phyloP scores from a whole-genome alignment of 306 rosid species.

The Rubus idaeus region DNA sequence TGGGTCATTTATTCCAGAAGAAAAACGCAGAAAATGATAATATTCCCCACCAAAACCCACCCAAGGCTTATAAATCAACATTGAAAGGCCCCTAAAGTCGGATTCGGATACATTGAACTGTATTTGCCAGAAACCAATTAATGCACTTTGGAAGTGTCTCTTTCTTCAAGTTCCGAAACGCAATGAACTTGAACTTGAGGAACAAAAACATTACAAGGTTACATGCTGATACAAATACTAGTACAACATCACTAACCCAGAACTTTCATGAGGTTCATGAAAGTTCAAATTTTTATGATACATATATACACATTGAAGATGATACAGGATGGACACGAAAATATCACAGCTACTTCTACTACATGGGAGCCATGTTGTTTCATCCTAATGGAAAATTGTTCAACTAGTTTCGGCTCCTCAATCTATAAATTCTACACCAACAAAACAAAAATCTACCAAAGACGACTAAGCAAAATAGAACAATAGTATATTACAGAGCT shows the following conservation, averaged over 20 bases:
- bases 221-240: background rate
- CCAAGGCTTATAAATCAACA: background rate
- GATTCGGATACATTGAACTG: background rate
- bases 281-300: constrained; percentile 29
- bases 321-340: background rate
- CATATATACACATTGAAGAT: constrained; percentile 31
- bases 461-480: background rate
- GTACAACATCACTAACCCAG: constrained; percentile 1
- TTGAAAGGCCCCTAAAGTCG: background rate
- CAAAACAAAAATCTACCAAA: background rate
- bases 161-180: background rate
- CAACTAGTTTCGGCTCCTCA: constrained; percentile 38
- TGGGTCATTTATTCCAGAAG: background rate
- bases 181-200: background rate
- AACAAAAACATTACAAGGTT: background rate
- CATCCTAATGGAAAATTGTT: constrained; percentile 15
- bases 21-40: background rate
- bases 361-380: background rate
- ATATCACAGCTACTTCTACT: constrained; percentile 9
- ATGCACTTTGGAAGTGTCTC: background rate
- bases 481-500: constrained; percentile 39
- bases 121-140: background rate
- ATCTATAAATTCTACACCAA: too few relatives aligned
- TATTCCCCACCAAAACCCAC: background rate
- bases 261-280: constrained; percentile 8